Evolutionary conservation across 2,329 filamentous ascomycete species (phyloP), one percentile per base, ranked within the genome.

Genomic region (Hymenotorrendiella dingleyae): DNA sequence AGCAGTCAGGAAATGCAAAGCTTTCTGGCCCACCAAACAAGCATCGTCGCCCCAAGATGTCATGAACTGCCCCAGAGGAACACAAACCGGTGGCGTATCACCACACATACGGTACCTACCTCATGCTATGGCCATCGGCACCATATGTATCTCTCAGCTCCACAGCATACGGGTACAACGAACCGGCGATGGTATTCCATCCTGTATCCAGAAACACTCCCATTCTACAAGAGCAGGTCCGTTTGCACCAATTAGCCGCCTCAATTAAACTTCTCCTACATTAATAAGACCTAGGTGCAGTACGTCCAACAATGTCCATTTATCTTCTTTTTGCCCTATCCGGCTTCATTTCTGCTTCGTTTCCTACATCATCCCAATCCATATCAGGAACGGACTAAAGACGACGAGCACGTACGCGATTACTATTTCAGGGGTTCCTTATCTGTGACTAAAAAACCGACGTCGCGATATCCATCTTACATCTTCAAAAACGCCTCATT

Each of bases 391-490:
- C 32, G n/a, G 4, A 34, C 14, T 30, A 17, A 34, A 20, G 32
- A 34, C 22, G n/a, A n/a, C n/a, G n/a, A n/a, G n/a, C n/a, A n/a
- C n/a, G n/a, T n/a, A n/a, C n/a, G n/a, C n/a, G n/a, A n/a, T n/a
- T n/a, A n/a, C n/a, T n/a, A n/a, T n/a, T n/a, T n/a, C 11, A 10
- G 35, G 12, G 8, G n/a, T 8, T 47, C 32, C 46, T 50, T 53
- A 54, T 50, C 49, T 49, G 46, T 47, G 46, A 50, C 47, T 54
- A 50, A 49, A 46, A 29, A 14, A 14, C 22, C 36, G 20, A 21
- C 40, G 11, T 27, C 42, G 35, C 44, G 38, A 40, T 42, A 30
- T 43, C 16, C 28, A 24, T 14, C n/a, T 33, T 19, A 7, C 26
- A 17, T 11, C 16, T 21, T 20, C 12, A 34, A 37, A 44, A 28